Conservation (phyloP, 1,139 yeast species). For the Candida frijolesensis region DNA sequence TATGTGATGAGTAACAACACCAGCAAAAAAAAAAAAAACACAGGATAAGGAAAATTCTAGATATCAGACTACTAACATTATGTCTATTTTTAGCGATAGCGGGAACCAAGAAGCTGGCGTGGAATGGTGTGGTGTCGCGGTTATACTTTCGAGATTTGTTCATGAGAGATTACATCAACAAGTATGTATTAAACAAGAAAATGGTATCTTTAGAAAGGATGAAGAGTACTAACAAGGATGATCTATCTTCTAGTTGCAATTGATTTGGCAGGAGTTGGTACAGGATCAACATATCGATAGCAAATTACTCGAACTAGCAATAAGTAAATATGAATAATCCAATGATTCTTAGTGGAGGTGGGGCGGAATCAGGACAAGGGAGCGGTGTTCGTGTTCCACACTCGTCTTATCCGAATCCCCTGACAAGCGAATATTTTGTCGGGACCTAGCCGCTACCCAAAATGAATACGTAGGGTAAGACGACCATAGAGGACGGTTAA, state of each 20-base stretch:
- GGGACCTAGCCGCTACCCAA: neutral
- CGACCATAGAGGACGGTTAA: neutral
- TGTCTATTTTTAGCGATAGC: slow-evolving; percentile 9
- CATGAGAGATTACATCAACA: slow-evolving; percentile 15
- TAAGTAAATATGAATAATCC: slow-evolving; percentile 6
- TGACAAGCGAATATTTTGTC: too few relatives aligned
- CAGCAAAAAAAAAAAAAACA: too few relatives aligned
- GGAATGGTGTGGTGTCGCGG: slow-evolving; percentile 13
- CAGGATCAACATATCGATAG: slow-evolving; percentile 10
- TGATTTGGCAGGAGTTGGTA: slow-evolving; percentile 13
- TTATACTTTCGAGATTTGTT: slow-evolving; percentile 13
- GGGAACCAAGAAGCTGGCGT: slow-evolving; percentile 7
- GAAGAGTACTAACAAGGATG: slow-evolving; percentile 8
- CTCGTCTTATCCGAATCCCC: neutral
- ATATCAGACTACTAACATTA: slow-evolving; percentile 6
- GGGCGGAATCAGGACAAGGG: neutral
- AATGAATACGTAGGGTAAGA: neutral
- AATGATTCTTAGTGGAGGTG: neutral
- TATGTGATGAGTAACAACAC: slow-evolving; percentile 11
- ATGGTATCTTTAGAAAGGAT: neutral
- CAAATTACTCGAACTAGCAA: slow-evolving; percentile 8
- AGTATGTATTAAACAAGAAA: slow-evolving; percentile 8
- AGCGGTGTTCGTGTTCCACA: slow-evolving; percentile 6
- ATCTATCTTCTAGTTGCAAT: slow-evolving; percentile 7
- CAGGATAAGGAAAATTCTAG: too few relatives aligned